A percentile compares a stretch with the other conserved stretches of the same genome.
Conservation (phyloP, 2,329 filamentous ascomycete genomes). For the Penicillium nordicum region DNA sequence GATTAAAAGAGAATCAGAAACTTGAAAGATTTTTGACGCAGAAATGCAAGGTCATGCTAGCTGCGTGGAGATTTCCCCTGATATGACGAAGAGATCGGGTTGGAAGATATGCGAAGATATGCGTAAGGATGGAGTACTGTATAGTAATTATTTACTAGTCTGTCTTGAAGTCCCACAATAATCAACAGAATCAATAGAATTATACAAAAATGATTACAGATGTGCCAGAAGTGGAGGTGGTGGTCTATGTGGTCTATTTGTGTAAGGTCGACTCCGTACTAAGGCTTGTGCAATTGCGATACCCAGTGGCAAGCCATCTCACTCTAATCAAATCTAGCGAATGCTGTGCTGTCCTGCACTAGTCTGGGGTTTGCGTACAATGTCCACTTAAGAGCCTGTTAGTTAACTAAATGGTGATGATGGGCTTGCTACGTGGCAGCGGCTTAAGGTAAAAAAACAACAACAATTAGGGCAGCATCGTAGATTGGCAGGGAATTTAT, state of each 20-base stretch:
- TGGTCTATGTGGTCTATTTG: not conserved
- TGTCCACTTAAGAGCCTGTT: not conserved
- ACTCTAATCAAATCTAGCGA: not conserved
- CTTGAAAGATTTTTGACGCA: not conserved
- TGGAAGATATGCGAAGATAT: not conserved
- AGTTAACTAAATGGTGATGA: not conserved
- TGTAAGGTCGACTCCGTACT: not conserved
- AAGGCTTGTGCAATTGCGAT: not conserved
- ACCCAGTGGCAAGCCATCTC: not conserved
- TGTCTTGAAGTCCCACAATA: slow-evolving; percentile 1
- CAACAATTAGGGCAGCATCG: not conserved
- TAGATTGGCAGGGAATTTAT: not conserved
- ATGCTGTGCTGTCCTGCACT: not conserved
- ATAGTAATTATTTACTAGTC: slow-evolving; percentile 1
- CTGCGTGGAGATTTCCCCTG: slow-evolving; percentile 12
- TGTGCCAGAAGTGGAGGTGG: not conserved
- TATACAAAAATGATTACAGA: not conserved
- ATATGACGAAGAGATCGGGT: slow-evolving; percentile 16
- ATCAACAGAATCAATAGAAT: not conserved
- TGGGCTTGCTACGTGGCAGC: slow-evolving; percentile 15
- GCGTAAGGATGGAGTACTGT: not conserved
- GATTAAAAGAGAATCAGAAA: not conserved
- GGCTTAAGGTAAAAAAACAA: slow-evolving; percentile 3
- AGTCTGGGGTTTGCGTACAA: not conserved
- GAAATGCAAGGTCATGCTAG: slow-evolving; percentile 1